A percentile compares a stretch with the other conserved stretches of the same genome.
These are phyloP conservation scores for Pythium insidiosum DNA, from an alignment of 352 stramenopile genomes.

Conservation along the genomic window DNA sequence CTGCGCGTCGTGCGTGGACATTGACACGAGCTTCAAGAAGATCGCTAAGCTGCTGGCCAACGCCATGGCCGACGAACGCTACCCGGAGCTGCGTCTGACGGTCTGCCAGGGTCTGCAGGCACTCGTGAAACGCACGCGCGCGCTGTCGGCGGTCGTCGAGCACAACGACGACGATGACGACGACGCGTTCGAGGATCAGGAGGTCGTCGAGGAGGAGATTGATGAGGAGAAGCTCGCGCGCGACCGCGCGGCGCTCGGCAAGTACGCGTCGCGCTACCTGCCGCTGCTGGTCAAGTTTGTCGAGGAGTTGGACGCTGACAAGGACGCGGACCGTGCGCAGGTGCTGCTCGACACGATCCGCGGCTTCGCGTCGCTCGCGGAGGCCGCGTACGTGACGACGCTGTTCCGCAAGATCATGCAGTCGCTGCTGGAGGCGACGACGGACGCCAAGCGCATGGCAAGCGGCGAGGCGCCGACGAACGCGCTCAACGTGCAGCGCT, in stretches of 20 bases:
- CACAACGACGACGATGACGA: constrained; percentile 37
- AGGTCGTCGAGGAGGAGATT: constrained; percentile 33
- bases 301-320: constrained; percentile 71
- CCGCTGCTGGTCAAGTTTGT: constrained; percentile 79
- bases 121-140: constrained; percentile 67
- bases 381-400: constrained; percentile 46
- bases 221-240: constrained; percentile 69
- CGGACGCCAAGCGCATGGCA: constrained; percentile 61
- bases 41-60: constrained; percentile 82
- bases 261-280: constrained; percentile 79
- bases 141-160: constrained; percentile 23
- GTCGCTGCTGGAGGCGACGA: constrained; percentile 80
- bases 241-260: constrained; percentile 67
- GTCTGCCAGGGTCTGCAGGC: constrained; percentile 83
- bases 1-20: constrained; percentile 58
- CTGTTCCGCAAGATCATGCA: constrained; percentile 88
- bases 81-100: constrained; percentile 69
- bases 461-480: constrained; percentile 21
- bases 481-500: constrained; percentile 23
- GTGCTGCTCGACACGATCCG: constrained; percentile 74
- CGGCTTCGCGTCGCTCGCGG: constrained; percentile 71
- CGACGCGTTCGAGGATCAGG: constrained; percentile 28
- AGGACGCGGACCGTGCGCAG: constrained; percentile 62
- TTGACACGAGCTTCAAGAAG: constrained; percentile 79
- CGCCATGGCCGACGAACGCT: constrained; percentile 82